Conservation (phyloP, 352 stramenopile genomes). For the Phytophthora multivora region DNA sequence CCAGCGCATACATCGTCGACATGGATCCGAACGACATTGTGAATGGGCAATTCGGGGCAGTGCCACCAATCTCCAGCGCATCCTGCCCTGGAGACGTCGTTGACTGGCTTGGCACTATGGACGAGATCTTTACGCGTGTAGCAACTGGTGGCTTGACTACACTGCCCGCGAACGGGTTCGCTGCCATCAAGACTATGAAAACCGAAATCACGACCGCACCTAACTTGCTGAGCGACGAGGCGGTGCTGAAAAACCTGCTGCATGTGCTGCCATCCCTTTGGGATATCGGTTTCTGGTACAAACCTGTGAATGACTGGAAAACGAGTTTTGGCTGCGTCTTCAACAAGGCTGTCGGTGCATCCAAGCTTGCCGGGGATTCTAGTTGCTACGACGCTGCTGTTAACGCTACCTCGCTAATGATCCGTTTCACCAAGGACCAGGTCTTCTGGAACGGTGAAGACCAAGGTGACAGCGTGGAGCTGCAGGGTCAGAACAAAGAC, state of each 20-base stretch:
- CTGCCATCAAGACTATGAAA: slow-evolving; percentile 42
- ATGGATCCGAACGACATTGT: slow-evolving; percentile 34
- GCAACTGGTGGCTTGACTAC: slow-evolving; percentile 42
- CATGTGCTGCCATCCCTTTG: slow-evolving; percentile 52
- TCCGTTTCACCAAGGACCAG: slow-evolving; percentile 76
- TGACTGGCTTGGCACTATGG: slow-evolving; percentile 42
- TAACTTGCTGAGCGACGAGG: slow-evolving; percentile 28
- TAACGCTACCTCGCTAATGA: slow-evolving; percentile 56
- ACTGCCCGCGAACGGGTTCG: slow-evolving; percentile 40
- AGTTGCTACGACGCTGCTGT: slow-evolving; percentile 41
- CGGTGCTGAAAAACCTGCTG: slow-evolving; percentile 38
- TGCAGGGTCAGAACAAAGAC: slow-evolving; percentile 26
- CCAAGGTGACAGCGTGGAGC: slow-evolving; percentile 28
- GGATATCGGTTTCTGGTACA: slow-evolving; percentile 61
- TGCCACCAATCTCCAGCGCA: slow-evolving; percentile 34
- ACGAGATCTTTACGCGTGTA: slow-evolving; percentile 50
- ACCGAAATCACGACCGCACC: slow-evolving; percentile 25
- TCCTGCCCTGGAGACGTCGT: slow-evolving; percentile 21
- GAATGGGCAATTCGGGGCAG: slow-evolving; percentile 37
- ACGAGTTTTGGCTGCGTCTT: slow-evolving; percentile 37
- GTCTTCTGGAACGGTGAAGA: slow-evolving; percentile 55
- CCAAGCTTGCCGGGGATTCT: slow-evolving; percentile 26
- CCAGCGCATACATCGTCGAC: not conserved
- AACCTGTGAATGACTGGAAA: slow-evolving; percentile 41
- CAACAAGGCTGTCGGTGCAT: slow-evolving; percentile 24